Conservation (phyloP, 192 early-diverging fungal species). For the Podila clonocystis region DNA sequence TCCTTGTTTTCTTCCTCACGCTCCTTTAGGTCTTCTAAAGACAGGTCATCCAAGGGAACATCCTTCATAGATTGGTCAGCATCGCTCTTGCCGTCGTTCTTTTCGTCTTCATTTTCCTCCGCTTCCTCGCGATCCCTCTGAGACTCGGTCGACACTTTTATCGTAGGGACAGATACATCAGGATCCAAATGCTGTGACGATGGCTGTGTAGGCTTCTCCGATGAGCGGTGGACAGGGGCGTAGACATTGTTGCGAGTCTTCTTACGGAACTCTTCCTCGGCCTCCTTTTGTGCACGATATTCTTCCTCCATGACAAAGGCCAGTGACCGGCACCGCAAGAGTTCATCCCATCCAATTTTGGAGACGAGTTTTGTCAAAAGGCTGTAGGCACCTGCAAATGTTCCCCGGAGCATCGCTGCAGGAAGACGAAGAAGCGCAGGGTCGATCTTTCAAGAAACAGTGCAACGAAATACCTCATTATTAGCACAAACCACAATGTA, state of each 20-base stretch:
- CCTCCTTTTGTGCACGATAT: slow-evolving; percentile 79
- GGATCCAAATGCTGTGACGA: slow-evolving; percentile 20
- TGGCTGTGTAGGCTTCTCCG: slow-evolving; percentile 13
- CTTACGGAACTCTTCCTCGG: slow-evolving; percentile 72
- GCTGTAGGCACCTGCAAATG: slow-evolving; percentile 90
- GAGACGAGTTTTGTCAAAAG: slow-evolving; percentile 83
- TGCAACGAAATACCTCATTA: no score
- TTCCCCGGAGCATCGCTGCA: slow-evolving; percentile 90
- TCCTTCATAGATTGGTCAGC: slow-evolving; percentile 42
- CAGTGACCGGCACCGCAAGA: slow-evolving; percentile 84
- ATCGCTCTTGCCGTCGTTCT: slow-evolving; percentile 15
- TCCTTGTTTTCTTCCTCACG: neutral
- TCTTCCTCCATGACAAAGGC: slow-evolving; percentile 99
- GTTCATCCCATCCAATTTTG: slow-evolving; percentile 96
- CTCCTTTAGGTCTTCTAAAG: slow-evolving; percentile 23
- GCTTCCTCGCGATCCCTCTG: slow-evolving; percentile 37
- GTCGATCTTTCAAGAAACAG: slow-evolving; percentile 45
- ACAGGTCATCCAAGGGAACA: slow-evolving; percentile 37
- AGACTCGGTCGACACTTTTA: slow-evolving; percentile 46
- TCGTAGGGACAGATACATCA: slow-evolving; percentile 35
- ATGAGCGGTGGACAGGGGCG: neutral
- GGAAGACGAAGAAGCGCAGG: slow-evolving; percentile 84
- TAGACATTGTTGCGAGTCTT: slow-evolving; percentile 13
- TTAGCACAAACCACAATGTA: neutral
- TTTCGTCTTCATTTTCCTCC: slow-evolving; percentile 16